These are phyloP conservation scores for Monosporozyma aerobia DNA, from an alignment of 805 yeast genomes.

Conservation along the genomic window DNA sequence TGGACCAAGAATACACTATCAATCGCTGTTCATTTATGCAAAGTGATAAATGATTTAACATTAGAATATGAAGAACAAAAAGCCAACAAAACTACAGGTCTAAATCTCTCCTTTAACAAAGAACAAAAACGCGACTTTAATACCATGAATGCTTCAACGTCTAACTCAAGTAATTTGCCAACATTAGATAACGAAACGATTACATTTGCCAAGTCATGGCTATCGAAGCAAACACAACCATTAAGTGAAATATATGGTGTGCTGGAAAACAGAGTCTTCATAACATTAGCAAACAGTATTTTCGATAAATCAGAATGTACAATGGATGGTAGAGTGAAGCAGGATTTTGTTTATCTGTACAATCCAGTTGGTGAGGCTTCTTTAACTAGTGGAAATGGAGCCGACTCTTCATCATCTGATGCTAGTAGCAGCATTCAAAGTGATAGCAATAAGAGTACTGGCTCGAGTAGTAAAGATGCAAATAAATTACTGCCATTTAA, in stretches of 20 bases:
- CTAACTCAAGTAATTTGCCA: conserved; percentile 8
- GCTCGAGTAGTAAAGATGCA: not conserved
- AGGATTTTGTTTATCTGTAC: conserved; percentile 27
- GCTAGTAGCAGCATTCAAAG: not conserved
- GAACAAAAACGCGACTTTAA: not conserved
- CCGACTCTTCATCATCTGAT: conserved; percentile 4
- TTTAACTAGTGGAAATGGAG: conserved; percentile 4
- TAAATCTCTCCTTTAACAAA: conserved; percentile 1
- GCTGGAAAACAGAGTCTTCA: conserved; percentile 59
- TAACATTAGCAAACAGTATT: conserved; percentile 35
- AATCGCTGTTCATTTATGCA: conserved; percentile 47
- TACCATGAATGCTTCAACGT: not conserved
- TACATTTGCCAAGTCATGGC: conserved; percentile 66
- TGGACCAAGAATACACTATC: conserved; percentile 80
- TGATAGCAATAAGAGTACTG: not conserved
- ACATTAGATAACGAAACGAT: conserved; percentile 22
- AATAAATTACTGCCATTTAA: conserved; percentile 3
- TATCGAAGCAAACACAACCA: conserved; percentile 80
- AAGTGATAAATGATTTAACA: conserved; percentile 25
- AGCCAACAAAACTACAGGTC: not conserved
- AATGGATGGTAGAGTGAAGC: conserved; percentile 33
- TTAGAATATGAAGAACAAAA: conserved; percentile 13
- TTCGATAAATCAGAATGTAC: conserved; percentile 26
- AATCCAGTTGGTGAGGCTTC: conserved; percentile 7
- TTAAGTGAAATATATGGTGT: conserved; percentile 64